phyloP scores from a whole-genome alignment of 305 asterid species.

The Caryopteris hybrid region DNA sequence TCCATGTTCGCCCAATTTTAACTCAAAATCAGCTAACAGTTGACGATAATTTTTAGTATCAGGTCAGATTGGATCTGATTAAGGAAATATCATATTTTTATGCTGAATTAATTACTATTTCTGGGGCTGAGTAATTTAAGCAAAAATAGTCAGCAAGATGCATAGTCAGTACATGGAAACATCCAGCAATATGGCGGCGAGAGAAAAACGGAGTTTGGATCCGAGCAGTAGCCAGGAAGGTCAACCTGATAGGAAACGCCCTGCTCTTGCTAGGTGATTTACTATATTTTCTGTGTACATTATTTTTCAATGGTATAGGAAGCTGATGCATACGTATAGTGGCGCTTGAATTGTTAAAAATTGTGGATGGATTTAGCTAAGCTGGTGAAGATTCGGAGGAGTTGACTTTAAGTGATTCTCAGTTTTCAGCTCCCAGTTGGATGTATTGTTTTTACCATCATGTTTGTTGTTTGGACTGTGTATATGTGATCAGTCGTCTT shows the following conservation, averaged over 20 bases:
- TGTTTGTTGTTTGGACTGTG: neutral
- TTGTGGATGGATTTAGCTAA: slow-evolving; percentile 7
- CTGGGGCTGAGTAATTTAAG: slow-evolving; percentile 16
- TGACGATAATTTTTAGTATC: slow-evolving; percentile 23
- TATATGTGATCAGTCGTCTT: neutral
- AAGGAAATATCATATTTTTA: neutral
- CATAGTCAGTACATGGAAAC: slow-evolving; percentile 48
- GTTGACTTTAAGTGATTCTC: slow-evolving; percentile 32
- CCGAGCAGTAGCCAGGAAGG: slow-evolving; percentile 50
- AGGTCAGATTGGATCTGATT: slow-evolving; percentile 62
- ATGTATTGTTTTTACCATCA: neutral
- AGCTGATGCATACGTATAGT: slow-evolving; percentile 1
- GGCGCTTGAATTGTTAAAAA: neutral
- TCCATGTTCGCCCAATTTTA: slow-evolving; percentile 9
- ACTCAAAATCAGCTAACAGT: neutral
- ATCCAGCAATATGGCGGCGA: slow-evolving; percentile 49
- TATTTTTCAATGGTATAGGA: neutral
- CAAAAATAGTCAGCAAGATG: slow-evolving; percentile 33
- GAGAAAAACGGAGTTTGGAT: slow-evolving; percentile 80
- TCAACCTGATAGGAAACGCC: slow-evolving; percentile 85
- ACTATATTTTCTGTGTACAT: neutral
- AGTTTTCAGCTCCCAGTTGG: neutral
- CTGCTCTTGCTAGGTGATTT: slow-evolving; percentile 92
- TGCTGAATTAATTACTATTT: slow-evolving; percentile 23
- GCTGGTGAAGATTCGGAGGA: slow-evolving; percentile 1